phyloP scores from a whole-genome alignment of 768 basidiomycete genomes.

The Trametes coccinea region DNA sequence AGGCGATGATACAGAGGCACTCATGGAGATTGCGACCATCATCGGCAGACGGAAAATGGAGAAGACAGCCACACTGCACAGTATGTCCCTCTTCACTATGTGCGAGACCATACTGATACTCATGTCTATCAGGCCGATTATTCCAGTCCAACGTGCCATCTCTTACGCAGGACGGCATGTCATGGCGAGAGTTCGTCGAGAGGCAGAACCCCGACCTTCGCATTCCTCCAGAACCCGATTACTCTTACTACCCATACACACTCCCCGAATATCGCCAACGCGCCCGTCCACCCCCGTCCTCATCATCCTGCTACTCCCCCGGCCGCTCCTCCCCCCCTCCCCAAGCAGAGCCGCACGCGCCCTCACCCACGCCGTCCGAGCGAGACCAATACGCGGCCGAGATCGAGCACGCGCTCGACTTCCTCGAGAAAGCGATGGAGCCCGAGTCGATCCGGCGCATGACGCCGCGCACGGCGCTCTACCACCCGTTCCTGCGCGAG shows the following conservation, averaged over 20 bases:
- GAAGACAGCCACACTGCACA: conserved; percentile 82
- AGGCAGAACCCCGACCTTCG: conserved; percentile 72
- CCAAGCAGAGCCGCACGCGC: conserved; percentile 14
- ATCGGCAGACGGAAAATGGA: conserved; percentile 85
- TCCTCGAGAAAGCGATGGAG: conserved; percentile 72
- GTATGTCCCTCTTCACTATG: conserved; percentile 42
- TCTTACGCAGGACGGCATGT: conserved; percentile 61
- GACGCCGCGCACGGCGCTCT: conserved; percentile 74
- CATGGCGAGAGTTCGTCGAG: conserved; percentile 76
- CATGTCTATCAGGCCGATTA: conserved; percentile 63
- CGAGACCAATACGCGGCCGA: conserved; percentile 49
- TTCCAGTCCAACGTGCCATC: conserved; percentile 90
- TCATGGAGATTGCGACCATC: conserved; percentile 91
- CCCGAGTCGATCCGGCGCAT: conserved; percentile 77
- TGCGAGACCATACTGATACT: no score
- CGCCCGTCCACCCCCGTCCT: conserved; percentile 33
- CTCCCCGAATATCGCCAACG: conserved; percentile 15
- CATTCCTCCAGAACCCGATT: conserved; percentile 50
- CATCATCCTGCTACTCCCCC: conserved; percentile 35
- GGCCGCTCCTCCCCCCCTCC: conserved; percentile 25
- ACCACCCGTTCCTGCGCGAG: conserved; percentile 74
- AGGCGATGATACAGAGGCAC: conserved; percentile 89
- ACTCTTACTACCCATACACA: conserved; percentile 56
- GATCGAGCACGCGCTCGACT: conserved; percentile 68
- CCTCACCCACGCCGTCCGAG: conserved; percentile 32